Conservation (phyloP, 2,329 filamentous ascomycete genomes). For the Emergomyces orientalis region DNA sequence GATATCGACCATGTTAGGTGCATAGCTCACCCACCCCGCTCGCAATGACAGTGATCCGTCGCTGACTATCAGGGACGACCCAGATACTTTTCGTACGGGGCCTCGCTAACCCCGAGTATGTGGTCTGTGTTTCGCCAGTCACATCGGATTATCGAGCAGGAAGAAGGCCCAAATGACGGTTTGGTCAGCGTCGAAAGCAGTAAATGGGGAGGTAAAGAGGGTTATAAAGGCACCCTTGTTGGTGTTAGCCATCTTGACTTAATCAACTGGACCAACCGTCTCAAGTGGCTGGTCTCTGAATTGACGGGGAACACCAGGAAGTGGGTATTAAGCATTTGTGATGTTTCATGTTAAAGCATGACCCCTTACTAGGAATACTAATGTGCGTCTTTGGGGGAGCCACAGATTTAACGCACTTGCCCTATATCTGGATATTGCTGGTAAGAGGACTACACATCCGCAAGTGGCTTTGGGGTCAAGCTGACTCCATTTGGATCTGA, state of each 20-base stretch:
- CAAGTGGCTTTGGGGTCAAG: background rate
- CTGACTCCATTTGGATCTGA: background rate
- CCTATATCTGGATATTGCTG: conserved; percentile 58
- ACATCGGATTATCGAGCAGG: conserved; percentile 44
- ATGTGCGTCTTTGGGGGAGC: conserved; percentile 13
- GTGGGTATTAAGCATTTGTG: conserved; percentile 26
- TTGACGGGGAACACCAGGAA: conserved; percentile 48
- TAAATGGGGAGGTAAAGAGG: conserved; percentile 46
- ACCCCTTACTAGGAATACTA: background rate
- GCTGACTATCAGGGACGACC: conserved; percentile 11
- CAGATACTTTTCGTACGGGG: conserved; percentile 56
- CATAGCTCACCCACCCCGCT: conserved; percentile 11
- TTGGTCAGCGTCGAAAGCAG: conserved; percentile 52
- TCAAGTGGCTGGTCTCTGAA: conserved; percentile 50
- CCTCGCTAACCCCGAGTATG: conserved; percentile 45
- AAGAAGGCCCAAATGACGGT: conserved; percentile 54
- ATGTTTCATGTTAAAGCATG: background rate
- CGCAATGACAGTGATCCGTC: background rate
- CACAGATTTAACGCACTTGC: conserved; percentile 53
- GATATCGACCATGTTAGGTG: conserved; percentile 45
- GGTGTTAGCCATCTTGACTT: conserved; percentile 55
- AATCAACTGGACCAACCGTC: conserved; percentile 57
- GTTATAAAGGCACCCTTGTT: conserved; percentile 54
- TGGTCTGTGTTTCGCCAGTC: conserved; percentile 50
- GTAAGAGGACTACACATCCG: conserved; percentile 27